These are phyloP conservation scores for Citrullus amarus DNA, from an alignment of 306 rosid species.

Conservation along the genomic window DNA sequence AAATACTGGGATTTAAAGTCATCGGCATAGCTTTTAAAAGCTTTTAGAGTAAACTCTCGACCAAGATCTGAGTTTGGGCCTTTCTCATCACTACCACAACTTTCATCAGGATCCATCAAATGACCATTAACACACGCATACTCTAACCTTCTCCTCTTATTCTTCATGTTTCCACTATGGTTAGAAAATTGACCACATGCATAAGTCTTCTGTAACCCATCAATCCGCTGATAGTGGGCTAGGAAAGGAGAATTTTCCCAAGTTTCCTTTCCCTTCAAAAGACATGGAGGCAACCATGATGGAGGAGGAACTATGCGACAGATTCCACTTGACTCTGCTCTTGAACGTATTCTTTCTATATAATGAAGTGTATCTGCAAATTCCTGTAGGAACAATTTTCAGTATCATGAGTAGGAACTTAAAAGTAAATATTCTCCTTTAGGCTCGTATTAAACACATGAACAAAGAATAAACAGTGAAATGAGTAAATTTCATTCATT, in stretches of 20 bases:
- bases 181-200: conserved; percentile 14
- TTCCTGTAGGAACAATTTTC: conserved; percentile 42
- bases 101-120: conserved; percentile 17
- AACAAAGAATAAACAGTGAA: conserved; percentile 13
- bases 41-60: conserved; percentile 44
- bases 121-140: conserved; percentile 19
- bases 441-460: not conserved
- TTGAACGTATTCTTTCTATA: conserved; percentile 50
- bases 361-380: conserved; percentile 51
- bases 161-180: conserved; percentile 12
- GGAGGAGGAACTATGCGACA: conserved; percentile 81
- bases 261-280: conserved; percentile 22
- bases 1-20: conserved; percentile 63
- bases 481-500: conserved; percentile 1
- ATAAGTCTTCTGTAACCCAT: conserved; percentile 39
- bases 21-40: conserved; percentile 64
- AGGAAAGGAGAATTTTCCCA: conserved; percentile 47
- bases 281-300: conserved; percentile 50
- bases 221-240: conserved; percentile 51
- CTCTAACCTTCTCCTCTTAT: conserved; percentile 40
- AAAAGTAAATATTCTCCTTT: not conserved
- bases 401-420: not conserved
- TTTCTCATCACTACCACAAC: conserved; percentile 15
- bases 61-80: conserved; percentile 26
- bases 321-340: conserved; percentile 58